phyloP scores from a whole-genome alignment of 352 stramenopile species.

The Globisporangium megalacanthum region DNA sequence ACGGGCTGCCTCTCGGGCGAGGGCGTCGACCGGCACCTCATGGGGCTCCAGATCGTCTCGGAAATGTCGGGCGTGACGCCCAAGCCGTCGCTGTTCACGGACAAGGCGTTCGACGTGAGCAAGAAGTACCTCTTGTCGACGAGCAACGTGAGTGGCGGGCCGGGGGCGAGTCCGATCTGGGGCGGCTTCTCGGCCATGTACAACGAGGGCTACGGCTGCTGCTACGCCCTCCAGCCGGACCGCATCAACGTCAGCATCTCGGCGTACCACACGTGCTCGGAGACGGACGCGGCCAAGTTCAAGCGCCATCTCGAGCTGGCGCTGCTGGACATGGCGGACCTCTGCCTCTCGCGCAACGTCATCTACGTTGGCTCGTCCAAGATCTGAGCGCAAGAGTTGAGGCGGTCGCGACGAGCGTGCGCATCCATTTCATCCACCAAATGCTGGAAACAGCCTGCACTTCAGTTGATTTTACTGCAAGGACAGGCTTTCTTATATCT shows the following conservation, averaged over 20 bases:
- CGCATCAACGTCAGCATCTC: slow-evolving; percentile 96
- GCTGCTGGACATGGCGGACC: slow-evolving; percentile 93
- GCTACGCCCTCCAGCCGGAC: slow-evolving; percentile 93
- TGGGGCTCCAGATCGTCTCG: slow-evolving; percentile 94
- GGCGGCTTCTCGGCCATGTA: slow-evolving; percentile 95
- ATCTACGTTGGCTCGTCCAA: slow-evolving; percentile 88
- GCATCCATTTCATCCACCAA: no score
- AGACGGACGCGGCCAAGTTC: slow-evolving; percentile 81
- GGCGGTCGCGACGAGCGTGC: no score
- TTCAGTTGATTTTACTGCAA: no score
- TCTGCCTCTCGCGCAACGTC: slow-evolving; percentile 88
- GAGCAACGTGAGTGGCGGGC: slow-evolving; percentile 92
- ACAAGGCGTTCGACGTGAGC: slow-evolving; percentile 90
- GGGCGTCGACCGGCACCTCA: slow-evolving; percentile 94
- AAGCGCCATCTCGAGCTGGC: slow-evolving; percentile 91
- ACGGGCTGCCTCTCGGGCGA: slow-evolving; percentile 77
- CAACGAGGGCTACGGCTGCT: slow-evolving; percentile 94
- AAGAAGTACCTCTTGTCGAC: slow-evolving; percentile 96
- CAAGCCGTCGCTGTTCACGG: slow-evolving; percentile 89
- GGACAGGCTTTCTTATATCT: no score
- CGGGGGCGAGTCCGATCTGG: slow-evolving; percentile 93
- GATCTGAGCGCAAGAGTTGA: slow-evolving; percentile 39
- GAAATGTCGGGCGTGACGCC: slow-evolving; percentile 88
- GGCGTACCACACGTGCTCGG: slow-evolving; percentile 73
- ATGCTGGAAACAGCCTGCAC: no score